Evolutionary conservation across 2,329 filamentous ascomycete genomes (phyloP), one percentile per base, ranked within the genome.

Genomic region (Colletotrichum spaethianum): DNA sequence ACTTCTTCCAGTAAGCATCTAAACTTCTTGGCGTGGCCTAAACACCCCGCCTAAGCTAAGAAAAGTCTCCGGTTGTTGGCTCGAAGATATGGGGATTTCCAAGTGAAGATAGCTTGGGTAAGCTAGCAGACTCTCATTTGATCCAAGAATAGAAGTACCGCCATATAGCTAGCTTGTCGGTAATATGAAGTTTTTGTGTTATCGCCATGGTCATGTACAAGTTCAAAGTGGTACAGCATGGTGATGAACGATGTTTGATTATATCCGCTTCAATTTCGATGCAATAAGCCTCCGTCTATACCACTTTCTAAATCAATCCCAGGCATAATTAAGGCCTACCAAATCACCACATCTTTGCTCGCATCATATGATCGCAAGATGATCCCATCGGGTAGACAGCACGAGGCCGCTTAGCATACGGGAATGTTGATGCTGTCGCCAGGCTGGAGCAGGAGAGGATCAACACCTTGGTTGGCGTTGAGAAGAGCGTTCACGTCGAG

Each of bases 371-470:
- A 14, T 18, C 20, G 36, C 12, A 4, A 63, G 3, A 36, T 50
- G 20, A 16, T 1, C 12, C n/a, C 26, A 40, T 18, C n/a, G 12
- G 14, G 11, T 9, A 5, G 0, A 14, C 6, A 14, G 8, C 2
- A 9, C 28, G 4, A 11, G 12, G 0, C 12, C 20, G 28, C 36
- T 63, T 60, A 52, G 36, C 69, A 72, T 36, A 69, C 59, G 23
- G 69, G 69, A 16, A 72, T 20, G 12, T 72, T 55, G 65, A 72
- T 60, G 3, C 46, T 36, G 33, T 72, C 57, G 59, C 65, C 57
- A 8, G 42, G 6, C 53, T 59, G 11, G 64, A 72, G 57, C 12
- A 52, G n/a, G 31, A 53, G 36, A 1, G 69, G 59, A 33, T 55
- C 65, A 44, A 69, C 59, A 9, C 56, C 46, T 36, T 53, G 18